Evolutionary conservation across 495 filamentous ascomycete species (phyloP), one percentile per base, ranked within the genome.

Genomic region (Neurospora africana): DNA sequence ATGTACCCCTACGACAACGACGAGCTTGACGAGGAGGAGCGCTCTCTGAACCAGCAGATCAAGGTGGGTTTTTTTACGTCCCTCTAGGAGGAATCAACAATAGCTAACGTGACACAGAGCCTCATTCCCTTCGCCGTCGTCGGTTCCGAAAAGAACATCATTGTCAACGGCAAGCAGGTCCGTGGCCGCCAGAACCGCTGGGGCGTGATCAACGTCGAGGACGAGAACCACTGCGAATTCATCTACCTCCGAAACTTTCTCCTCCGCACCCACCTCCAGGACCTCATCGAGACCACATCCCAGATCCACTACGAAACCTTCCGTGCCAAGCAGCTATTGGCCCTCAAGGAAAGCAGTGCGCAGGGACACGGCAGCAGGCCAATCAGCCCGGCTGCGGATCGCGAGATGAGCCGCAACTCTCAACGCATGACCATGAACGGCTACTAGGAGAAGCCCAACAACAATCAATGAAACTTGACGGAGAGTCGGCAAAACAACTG

Each of bases 1-100:
- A 99, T 99, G 95, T 99, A 97, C 87, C 95, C 95, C 68, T 99
- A 99, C 82, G 95, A 98, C 84, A 98, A 97, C 80, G 95, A 98
- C 75, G 95, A 99, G 87, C 89, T 98, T 72, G 95, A 99, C 77
- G 91, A 94, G 79, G 95, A 99, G 86, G 95, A 99, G 86, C 90
- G 93, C 73, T 92, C 90, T 35, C 85, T 96, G 83, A 98, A 99
- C 83, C 90, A 87, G 69, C 92, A 95, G 80, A 98, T 99, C 84
- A 98, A 97, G 92, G 93, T 94, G 84, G 67, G 86, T 79, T 21
- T 5, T 13, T 36, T 5, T 36, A 9, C 65, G 39, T 17, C 19
- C 19, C 1, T 47, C 33, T 47, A 10, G 17, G n/a, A 21, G 6
- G 23, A 19, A 17, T 21, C 4, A 10, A 36, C 19, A 27, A 6